phyloP scores from a whole-genome alignment of 305 asterid genomes.

The Fraxinus sp. region DNA sequence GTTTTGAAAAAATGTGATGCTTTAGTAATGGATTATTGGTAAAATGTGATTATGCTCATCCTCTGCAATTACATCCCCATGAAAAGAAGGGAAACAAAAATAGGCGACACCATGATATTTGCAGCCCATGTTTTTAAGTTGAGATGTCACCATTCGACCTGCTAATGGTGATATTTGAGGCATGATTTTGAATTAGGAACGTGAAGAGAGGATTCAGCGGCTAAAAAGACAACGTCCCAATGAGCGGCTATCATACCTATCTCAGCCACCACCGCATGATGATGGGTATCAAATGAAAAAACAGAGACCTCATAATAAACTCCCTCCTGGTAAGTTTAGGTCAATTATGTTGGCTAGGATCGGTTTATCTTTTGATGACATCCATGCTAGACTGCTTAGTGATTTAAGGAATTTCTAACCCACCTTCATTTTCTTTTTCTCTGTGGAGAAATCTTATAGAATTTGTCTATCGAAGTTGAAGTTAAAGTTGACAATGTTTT shows the following conservation, averaged over 20 bases:
- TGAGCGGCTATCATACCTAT: conserved; percentile 55
- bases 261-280: conserved; percentile 52
- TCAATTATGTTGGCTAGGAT: conserved; percentile 4
- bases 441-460: not conserved
- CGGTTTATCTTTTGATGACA: not conserved
- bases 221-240: conserved; percentile 65
- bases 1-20: not conserved
- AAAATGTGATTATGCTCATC: not conserved
- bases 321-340: conserved; percentile 76
- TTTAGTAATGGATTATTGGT: not conserved
- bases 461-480: conserved; percentile 16
- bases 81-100: not conserved
- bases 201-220: conserved; percentile 80
- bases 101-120: not conserved
- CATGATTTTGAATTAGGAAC: conserved; percentile 56
- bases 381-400: not conserved
- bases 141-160: not conserved
- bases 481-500: not conserved
- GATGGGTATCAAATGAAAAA: conserved; percentile 59
- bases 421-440: not conserved
- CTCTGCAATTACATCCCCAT: not conserved
- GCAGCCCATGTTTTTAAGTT: not conserved
- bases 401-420: not conserved
- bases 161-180: conserved; percentile 1
- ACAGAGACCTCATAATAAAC: conserved; percentile 62